Percentiles rank a stretch among this genome's conserved stretches.
Conservation (phyloP, 306 rosid species). For the Sphenostylis stenocarpa region DNA sequence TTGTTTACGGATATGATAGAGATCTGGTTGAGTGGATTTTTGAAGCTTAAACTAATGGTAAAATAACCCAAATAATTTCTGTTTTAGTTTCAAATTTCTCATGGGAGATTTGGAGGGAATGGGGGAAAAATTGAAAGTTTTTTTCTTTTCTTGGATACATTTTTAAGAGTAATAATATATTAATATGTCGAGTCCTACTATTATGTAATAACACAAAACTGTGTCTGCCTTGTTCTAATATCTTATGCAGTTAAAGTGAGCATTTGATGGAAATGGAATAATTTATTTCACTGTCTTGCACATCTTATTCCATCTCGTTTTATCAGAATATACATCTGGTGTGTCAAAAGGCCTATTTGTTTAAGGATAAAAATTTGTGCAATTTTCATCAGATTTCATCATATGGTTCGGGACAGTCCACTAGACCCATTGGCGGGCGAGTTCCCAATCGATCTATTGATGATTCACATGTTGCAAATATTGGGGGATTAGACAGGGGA, state of each 20-base stretch:
- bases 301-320: constrained; percentile 13
- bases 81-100: background rate
- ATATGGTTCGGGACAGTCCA: constrained; percentile 74
- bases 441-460: constrained; percentile 58
- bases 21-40: constrained; percentile 4
- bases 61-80: background rate
- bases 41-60: constrained; percentile 9
- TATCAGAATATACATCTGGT: background rate
- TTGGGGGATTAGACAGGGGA: constrained; percentile 68
- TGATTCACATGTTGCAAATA: constrained; percentile 58
- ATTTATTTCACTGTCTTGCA: background rate
- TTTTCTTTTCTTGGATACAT: background rate
- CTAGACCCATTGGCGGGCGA: constrained; percentile 65
- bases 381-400: constrained; percentile 71
- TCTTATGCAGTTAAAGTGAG: background rate
- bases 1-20: background rate
- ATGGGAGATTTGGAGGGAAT: background rate
- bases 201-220: background rate
- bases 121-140: background rate
- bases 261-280: background rate
- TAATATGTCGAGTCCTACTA: background rate
- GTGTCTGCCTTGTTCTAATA: background rate
- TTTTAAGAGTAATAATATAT: background rate
- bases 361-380: constrained; percentile 37
- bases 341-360: constrained; percentile 12